Base-by-base conservation (phyloP, 441 rosid species). In the Gossypium davidsonii region DNA sequence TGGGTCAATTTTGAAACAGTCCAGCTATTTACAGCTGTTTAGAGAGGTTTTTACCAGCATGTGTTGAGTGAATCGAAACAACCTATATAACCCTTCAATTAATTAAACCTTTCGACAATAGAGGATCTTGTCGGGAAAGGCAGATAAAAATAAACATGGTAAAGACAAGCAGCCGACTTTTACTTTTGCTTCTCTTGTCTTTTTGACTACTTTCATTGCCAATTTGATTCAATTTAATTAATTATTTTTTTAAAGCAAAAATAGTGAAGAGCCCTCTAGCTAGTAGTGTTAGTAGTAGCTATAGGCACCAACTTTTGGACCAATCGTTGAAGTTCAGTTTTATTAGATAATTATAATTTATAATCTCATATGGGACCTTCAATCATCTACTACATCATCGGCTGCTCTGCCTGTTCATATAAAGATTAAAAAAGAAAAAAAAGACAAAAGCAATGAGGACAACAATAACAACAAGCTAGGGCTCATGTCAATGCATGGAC, bases 161-260 rank as follows among this genome's bases (percentile, higher is more conserved):
- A 52, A 61, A 60, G 74, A 73, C 77, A 52, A 15, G 7, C 14
- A 77, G 71, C 67, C 77, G 73, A 11, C 71, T 73, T 23, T 2
- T 60, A 6, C 25, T 3, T 60, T 67, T 7, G 53, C 37, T 9
- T 9, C 56, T 39, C 17, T 9, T n/a, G 11, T 52, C 61, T 52
- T 18, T 73, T 73, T 69, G 80, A 77, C 77, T 34, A 8, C 79
- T 66, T 37, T 51, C 34, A 3, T 25, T 23, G 44, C 26, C 18
- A 52, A 52, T 18, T 52, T 68, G 18, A 18, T 10, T 20, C 5
- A 18, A 6, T 14, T 18, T 10, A 21, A 57, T 18, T 42, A 25
- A 58, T 26, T 7, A 34, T 34, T 56, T 3, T 1, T 12, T 4
- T 21, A 21, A 37, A 11, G 20, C 28, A 26, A 26, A 26, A 26